Conservation (phyloP, 2,329 filamentous ascomycete genomes). For the Phaeosphaeria sp. region DNA sequence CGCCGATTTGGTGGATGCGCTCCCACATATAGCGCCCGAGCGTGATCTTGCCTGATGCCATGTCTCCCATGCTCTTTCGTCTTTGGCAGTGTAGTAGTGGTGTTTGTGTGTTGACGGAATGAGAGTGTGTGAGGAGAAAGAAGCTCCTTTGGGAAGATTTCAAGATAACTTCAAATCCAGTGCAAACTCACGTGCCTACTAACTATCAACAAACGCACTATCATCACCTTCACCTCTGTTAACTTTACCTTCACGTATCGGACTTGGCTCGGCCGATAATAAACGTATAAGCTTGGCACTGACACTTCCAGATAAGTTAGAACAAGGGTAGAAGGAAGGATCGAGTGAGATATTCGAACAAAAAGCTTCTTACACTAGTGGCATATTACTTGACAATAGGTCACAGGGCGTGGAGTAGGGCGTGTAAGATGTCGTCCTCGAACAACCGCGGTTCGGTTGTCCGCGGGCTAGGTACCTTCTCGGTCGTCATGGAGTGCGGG, state of each 20-base stretch:
- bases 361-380: not conserved
- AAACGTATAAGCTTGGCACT: not conserved
- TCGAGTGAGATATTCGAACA: not conserved
- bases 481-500: conserved; percentile 6
- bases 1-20: conserved; percentile 50
- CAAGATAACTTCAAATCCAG: not conserved
- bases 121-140: not conserved
- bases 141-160: not conserved
- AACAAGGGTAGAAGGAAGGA: conserved; percentile 1
- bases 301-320: not conserved
- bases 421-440: not conserved
- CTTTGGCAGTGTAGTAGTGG: not conserved
- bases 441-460: conserved; percentile 26
- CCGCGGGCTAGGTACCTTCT: conserved; percentile 15
- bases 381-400: not conserved
- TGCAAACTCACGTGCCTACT: not conserved
- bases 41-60: conserved; percentile 39
- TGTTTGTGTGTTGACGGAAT: not conserved
- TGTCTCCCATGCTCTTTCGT: conserved; percentile 8
- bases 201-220: not conserved
- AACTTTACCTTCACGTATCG: not conserved
- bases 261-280: not conserved
- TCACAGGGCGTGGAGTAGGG: conserved; percentile 11
- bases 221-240: not conserved
- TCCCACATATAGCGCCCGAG: conserved; percentile 53